Evolutionary conservation across 208 protist genomes (phyloP).

Genomic region (Acanthamoeba lenticulata): DNA sequence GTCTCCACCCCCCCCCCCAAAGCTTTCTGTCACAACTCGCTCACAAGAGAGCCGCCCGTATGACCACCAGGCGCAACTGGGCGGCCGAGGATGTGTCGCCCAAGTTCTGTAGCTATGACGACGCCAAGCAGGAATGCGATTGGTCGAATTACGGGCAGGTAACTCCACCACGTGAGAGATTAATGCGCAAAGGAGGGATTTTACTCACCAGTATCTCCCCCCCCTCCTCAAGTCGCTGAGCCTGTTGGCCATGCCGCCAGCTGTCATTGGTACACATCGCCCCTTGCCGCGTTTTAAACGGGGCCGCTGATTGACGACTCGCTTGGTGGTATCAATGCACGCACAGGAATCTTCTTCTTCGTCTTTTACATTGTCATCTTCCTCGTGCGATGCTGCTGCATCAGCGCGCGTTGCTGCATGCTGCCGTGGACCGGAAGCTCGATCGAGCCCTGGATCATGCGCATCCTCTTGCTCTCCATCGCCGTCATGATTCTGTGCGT

Average conservation of each 20-base stretch:
- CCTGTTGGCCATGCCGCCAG: neutral
- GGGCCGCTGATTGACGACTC: neutral
- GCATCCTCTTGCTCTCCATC: neutral
- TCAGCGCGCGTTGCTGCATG: neutral
- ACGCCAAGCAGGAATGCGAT: neutral
- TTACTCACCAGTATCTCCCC: neutral
- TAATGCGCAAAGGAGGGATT: too few species aligned
- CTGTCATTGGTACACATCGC: neutral
- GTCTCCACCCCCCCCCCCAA: neutral
- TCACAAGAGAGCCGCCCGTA: neutral
- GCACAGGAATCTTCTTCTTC: neutral
- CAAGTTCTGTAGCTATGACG: neutral
- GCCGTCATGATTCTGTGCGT: neutral
- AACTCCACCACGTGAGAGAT: neutral
- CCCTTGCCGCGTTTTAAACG: too few species aligned
- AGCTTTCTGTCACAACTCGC: neutral
- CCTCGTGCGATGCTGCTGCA: neutral
- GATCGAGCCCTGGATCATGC: conserved; percentile 2
- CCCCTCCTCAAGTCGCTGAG: neutral
- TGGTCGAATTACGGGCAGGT: conserved; percentile 1
- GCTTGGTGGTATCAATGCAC: neutral
- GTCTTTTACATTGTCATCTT: neutral
- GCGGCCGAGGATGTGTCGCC: neutral
- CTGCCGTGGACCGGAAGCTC: conserved; percentile 1
- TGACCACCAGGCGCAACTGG: neutral